Evolutionary conservation across 208 protist species (phyloP).

Genomic region (Leptomonas seymouri): DNA sequence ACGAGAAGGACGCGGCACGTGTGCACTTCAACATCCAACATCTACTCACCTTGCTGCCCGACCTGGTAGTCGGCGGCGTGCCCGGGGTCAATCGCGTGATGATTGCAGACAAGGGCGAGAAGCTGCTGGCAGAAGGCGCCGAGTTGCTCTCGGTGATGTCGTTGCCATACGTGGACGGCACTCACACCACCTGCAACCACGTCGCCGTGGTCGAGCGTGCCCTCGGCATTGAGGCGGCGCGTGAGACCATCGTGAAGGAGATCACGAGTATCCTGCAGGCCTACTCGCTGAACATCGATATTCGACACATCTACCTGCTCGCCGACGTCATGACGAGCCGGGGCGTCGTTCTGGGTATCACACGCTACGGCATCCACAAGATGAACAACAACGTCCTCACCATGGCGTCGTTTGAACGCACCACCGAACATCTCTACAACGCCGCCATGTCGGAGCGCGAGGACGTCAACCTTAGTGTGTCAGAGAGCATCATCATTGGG

Average conservation of each 20-base stretch:
- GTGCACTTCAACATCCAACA: slow-evolving; percentile 88
- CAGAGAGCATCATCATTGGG: slow-evolving; percentile 99
- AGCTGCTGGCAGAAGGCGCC: slow-evolving; percentile 94
- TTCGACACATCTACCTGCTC: slow-evolving; percentile 98
- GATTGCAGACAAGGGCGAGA: slow-evolving; percentile 79
- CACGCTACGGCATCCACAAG: slow-evolving; percentile 99
- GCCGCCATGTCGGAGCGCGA: slow-evolving; percentile 93
- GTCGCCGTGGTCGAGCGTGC: slow-evolving; percentile 95
- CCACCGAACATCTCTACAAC: slow-evolving; percentile 99
- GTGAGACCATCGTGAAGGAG: slow-evolving; percentile 97
- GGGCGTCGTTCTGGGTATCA: slow-evolving; percentile 98
- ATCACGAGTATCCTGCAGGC: slow-evolving; percentile 95
- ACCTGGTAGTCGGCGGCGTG: slow-evolving; percentile 95
- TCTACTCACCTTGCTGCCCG: slow-evolving; percentile 87
- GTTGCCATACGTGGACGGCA: slow-evolving; percentile 93
- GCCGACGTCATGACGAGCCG: slow-evolving; percentile 99
- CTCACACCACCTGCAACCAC: slow-evolving; percentile 96
- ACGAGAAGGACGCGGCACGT: slow-evolving; percentile 42
- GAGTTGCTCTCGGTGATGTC: slow-evolving; percentile 95
- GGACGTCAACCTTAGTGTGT: slow-evolving; percentile 90
- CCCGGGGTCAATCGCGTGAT: slow-evolving; percentile 95
- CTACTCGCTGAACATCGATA: slow-evolving; percentile 98
- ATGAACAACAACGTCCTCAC: slow-evolving; percentile 99
- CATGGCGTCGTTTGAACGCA: slow-evolving; percentile 99
- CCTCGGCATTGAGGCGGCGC: slow-evolving; percentile 99